Conservation (phyloP, 129 eudicot genomes). For the Centaurea solstitialis region DNA sequence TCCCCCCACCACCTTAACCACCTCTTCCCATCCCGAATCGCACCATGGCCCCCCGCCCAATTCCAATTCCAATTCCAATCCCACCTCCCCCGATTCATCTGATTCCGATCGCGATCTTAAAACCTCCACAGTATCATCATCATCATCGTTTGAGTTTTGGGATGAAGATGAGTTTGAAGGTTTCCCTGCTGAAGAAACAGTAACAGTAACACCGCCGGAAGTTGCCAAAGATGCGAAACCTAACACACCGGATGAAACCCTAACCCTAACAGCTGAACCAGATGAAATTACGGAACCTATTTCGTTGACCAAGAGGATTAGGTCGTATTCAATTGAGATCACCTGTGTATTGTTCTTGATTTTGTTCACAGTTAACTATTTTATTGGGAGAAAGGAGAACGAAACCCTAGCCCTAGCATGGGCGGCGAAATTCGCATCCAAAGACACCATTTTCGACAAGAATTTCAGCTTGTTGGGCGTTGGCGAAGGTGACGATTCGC, state of each 20-base stretch:
- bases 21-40: constrained; percentile 43
- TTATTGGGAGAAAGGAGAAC: constrained; percentile 72
- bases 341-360: constrained; percentile 48
- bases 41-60: constrained; percentile 19
- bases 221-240: constrained; percentile 26
- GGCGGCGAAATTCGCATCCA: constrained; percentile 70
- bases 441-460: constrained; percentile 68
- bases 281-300: background rate
- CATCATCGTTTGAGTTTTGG: constrained; percentile 70
- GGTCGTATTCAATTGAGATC: constrained; percentile 53
- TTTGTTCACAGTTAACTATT: constrained; percentile 57
- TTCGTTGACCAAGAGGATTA: constrained; percentile 7
- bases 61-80: too few relatives aligned
- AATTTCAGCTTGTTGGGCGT: constrained; percentile 85
- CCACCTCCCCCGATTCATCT: constrained; percentile 22
- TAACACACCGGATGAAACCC: constrained; percentile 13
- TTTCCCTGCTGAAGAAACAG: constrained; percentile 45
- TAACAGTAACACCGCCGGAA: constrained; percentile 25
- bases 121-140: too few relatives aligned
- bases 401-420: constrained; percentile 87
- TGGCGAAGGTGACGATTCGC: constrained; percentile 83
- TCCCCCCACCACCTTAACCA: constrained; percentile 48
- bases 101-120: too few relatives aligned
- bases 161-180: constrained; percentile 98
- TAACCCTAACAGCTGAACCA: background rate